These are phyloP conservation scores for Tremellales sp. DNA, from an alignment of 1,284 basidiomycete genomes.

Conservation along the genomic window DNA sequence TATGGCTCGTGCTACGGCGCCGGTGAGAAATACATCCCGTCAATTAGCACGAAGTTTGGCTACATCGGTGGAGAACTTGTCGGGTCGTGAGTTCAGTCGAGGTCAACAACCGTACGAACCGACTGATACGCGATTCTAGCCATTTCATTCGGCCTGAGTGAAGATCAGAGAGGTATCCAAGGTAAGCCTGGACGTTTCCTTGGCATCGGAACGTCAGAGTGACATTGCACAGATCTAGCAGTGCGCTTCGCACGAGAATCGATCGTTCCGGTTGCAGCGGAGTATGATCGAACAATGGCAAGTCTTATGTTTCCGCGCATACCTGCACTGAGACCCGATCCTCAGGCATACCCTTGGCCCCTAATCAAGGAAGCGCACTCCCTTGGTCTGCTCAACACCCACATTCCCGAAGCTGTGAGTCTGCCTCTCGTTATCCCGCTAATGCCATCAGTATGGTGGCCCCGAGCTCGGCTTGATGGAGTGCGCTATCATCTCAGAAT, in stretches of 20 bases:
- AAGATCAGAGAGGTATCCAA: conserved; percentile 43
- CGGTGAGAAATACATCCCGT: too few relatives aligned
- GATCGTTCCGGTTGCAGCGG: conserved; percentile 53
- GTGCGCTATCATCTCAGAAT: conserved; percentile 52
- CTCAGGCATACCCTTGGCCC: conserved; percentile 53
- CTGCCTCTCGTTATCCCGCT: neutral
- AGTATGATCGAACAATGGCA: conserved; percentile 51
- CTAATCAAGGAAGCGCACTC: conserved; percentile 55
- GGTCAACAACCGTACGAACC: too few relatives aligned
- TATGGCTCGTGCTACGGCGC: too few relatives aligned
- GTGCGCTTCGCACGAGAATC: conserved; percentile 52
- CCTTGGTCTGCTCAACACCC: conserved; percentile 51
- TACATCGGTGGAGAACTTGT: too few relatives aligned
- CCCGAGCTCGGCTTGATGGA: conserved; percentile 53
- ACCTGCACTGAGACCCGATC: neutral
- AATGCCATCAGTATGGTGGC: conserved; percentile 51
- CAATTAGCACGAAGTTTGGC: too few relatives aligned
- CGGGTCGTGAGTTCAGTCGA: too few relatives aligned
- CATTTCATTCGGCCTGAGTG: conserved; percentile 35
- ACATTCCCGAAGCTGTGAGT: conserved; percentile 50
- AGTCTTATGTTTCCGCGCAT: conserved; percentile 7
- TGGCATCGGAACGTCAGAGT: neutral
- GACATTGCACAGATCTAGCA: conserved; percentile 49
- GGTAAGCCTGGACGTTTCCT: conserved; percentile 17
- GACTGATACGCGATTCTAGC: too few relatives aligned